These are phyloP conservation scores for Mycena metata DNA, from an alignment of 768 basidiomycete genomes.

Conservation along the genomic window DNA sequence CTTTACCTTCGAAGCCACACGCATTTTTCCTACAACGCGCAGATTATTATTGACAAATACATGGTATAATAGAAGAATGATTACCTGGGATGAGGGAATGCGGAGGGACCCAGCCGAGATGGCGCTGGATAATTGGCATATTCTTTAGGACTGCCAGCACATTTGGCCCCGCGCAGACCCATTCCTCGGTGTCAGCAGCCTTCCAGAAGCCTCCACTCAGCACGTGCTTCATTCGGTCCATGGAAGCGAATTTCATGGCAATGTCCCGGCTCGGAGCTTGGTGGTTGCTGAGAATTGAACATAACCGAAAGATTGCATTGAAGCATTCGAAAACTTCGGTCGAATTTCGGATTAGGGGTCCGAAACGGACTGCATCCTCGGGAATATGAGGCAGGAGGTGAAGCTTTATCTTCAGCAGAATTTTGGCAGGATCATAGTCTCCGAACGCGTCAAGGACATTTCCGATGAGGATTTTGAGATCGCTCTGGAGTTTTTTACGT, in stretches of 20 bases:
- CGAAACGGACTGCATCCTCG: constrained; percentile 52
- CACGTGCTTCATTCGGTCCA: constrained; percentile 49
- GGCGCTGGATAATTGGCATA: constrained; percentile 34
- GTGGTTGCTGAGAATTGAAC: constrained; percentile 58
- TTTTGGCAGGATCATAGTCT: constrained; percentile 50
- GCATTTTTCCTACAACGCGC: neutral
- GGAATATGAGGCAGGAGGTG: constrained; percentile 52
- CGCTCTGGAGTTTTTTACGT: constrained; percentile 37
- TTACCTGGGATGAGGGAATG: neutral
- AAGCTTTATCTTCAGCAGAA: constrained; percentile 52
- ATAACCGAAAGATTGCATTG: constrained; percentile 57
- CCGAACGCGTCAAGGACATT: constrained; percentile 56
- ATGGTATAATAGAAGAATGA: too few relatives aligned
- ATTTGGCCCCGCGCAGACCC: constrained; percentile 34
- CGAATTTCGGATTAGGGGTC: constrained; percentile 51
- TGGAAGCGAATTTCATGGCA: constrained; percentile 47
- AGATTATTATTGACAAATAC: too few relatives aligned
- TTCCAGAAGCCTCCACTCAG: constrained; percentile 50
- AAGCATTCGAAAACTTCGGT: constrained; percentile 56
- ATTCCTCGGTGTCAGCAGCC: constrained; percentile 29
- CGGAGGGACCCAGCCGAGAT: constrained; percentile 37
- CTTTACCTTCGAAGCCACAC: neutral
- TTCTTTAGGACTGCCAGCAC: constrained; percentile 29
- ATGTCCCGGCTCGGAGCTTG: constrained; percentile 59
- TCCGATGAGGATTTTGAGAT: constrained; percentile 46